Base-by-base conservation (phyloP, 2,329 filamentous ascomycete genomes). In the Penicillium paneum region DNA sequence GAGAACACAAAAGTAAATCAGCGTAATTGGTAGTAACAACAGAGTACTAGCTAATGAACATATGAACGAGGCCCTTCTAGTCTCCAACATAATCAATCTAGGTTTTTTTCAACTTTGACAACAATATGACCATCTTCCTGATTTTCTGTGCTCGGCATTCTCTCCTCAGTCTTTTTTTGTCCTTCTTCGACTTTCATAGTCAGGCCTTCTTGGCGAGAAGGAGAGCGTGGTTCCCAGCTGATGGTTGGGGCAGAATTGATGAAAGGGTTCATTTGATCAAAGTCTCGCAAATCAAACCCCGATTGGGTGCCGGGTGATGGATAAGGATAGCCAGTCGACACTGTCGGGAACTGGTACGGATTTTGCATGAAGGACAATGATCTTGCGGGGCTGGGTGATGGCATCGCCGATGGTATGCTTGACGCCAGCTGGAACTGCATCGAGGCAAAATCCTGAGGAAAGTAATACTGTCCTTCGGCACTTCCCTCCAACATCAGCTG, bases 401-500 rank as follows among this genome's bases (percentile, higher is more conserved):
- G 29, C 8, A 48, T 11, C 5, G 38, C 24, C 11, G 53, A 11
- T 12, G 50, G 39, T 19, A 49, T 39, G 12, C 15, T 36, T 10
- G 41, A 32, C 1, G 49, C 40, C 11, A 55, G 8, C 2, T 43
- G 31, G 3, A 55, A 47, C 24, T 46, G 43, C 17, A 36, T 29
- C 5, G 41, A 42, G 17, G 42, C 15, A 24, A 32, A 42, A 5
- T 56, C 50, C 6, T 54, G 45, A 8, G 57, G 50, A n/a, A 55
- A 17, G 19, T 54, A 52, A 29, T 55, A 26, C 15, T 42, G 46
- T 42, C 29, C 44, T 19, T 10, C 17, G 13, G 38, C 55, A 8
- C 29, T 55, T 28, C 21, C 19, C 2, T 44, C 40, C 8, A 56
- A 12, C 34, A 62, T 53, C 17, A 54, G 34, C 12, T 49, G 52